phyloP scores from a whole-genome alignment of 2,329 filamentous ascomycete species.

The Cryphonectria naterciae region DNA sequence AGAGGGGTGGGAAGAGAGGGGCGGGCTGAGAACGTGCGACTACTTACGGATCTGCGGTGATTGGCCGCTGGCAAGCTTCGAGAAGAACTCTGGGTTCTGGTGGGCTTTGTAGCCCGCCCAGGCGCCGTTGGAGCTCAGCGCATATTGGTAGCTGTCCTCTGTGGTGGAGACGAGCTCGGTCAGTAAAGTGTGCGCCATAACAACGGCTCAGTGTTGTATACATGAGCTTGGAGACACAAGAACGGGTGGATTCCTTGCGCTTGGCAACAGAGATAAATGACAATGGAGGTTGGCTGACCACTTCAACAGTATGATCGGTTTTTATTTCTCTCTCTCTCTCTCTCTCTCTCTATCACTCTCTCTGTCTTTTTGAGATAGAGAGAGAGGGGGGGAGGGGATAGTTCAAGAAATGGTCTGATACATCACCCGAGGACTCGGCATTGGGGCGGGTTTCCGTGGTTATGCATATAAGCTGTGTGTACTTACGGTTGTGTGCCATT shows the following conservation, averaged over 20 bases:
- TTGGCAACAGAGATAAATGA: background rate
- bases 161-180: constrained; percentile 19
- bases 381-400: background rate
- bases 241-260: background rate
- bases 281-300: background rate
- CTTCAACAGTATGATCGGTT: background rate
- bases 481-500: constrained; percentile 27
- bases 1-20: background rate
- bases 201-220: background rate
- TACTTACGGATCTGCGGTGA: constrained; percentile 62
- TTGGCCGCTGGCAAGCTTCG: constrained; percentile 69
- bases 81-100: constrained; percentile 73
- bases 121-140: constrained; percentile 69
- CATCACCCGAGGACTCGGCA: constrained; percentile 3
- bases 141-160: constrained; percentile 64
- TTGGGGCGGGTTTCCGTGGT: background rate
- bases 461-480: background rate
- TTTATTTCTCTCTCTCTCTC: background rate
- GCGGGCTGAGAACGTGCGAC: constrained; percentile 33
- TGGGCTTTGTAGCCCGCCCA: constrained; percentile 70
- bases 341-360: too few species aligned
- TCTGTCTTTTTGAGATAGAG: background rate
- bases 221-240: background rate
- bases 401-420: background rate
- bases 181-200: constrained; percentile 5